Conservation (phyloP, 23 red algal species). For the Gracilaria domingensis region DNA sequence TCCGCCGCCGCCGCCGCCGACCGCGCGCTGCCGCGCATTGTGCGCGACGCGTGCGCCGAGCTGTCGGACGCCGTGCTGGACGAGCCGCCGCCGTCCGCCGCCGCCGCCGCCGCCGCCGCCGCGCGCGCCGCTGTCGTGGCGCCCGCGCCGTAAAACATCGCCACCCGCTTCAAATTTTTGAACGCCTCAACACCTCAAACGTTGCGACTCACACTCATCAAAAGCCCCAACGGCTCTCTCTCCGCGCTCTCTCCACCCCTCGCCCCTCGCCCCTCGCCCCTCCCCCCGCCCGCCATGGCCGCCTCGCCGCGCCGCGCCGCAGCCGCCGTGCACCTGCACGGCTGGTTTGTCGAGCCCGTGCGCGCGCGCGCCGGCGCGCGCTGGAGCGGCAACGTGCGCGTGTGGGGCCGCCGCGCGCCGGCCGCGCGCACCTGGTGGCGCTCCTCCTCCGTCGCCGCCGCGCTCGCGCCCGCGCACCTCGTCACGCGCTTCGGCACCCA, state of each 20-base stretch:
- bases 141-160: no score
- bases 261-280: no score
- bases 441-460: constrained; percentile 23
- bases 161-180: no score
- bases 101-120: no score
- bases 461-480: background rate
- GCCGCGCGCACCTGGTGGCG: background rate
- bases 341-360: constrained; percentile 55
- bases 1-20: constrained; percentile 38
- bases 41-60: constrained; percentile 29
- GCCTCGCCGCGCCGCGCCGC: no score
- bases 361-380: background rate
- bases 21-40: constrained; percentile 1
- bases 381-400: constrained; percentile 7
- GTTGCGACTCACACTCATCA: no score
- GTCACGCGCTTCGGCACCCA: constrained; percentile 37
- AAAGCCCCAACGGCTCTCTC: no score
- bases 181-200: no score
- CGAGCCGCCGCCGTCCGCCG: constrained; percentile 42
- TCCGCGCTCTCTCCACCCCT: no score
- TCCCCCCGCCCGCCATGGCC: background rate
- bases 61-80: constrained; percentile 74
- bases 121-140: background rate
- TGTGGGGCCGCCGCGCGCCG: constrained; percentile 20
- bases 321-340: background rate